phyloP scores from a whole-genome alignment of 306 rosid genomes.

The Spatholobus suberectus region DNA sequence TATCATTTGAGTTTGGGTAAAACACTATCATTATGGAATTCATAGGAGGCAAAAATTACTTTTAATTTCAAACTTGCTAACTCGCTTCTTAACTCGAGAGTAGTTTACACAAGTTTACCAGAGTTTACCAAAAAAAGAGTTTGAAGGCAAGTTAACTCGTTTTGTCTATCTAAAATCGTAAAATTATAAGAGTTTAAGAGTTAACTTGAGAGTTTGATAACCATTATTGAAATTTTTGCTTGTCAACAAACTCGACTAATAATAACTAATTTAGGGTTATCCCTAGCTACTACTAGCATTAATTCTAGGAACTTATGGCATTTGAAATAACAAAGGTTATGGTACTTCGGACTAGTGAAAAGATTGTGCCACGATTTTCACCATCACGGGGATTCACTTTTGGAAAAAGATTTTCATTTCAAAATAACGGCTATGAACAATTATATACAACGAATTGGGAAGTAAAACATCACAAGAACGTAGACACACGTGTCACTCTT shows the following conservation, averaged over 20 bases:
- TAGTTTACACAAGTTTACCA: too few species aligned
- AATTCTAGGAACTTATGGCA: not conserved
- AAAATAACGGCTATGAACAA: conserved; percentile 34
- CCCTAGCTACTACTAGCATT: not conserved
- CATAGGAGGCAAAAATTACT: too few species aligned
- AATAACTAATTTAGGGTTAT: not conserved
- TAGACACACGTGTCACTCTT: conserved; percentile 45
- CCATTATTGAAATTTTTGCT: not conserved
- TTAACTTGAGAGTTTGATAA: too few species aligned
- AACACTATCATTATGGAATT: too few species aligned
- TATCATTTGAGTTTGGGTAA: too few species aligned
- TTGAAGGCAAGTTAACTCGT: too few species aligned
- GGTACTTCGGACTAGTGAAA: conserved; percentile 6
- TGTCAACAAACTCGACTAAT: not conserved
- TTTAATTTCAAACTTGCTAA: too few species aligned
- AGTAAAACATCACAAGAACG: conserved; percentile 10
- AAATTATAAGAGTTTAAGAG: too few species aligned
- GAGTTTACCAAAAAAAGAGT: too few species aligned
- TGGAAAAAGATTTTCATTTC: conserved; percentile 22
- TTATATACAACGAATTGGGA: conserved; percentile 43
- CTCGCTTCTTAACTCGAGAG: too few species aligned
- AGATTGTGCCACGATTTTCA: conserved; percentile 4
- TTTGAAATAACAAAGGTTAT: conserved; percentile 1
- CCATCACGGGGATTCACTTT: not conserved
- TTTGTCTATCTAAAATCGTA: too few species aligned